Conservation (phyloP, 768 basidiomycete genomes). For the Fibroporia radiculosa region DNA sequence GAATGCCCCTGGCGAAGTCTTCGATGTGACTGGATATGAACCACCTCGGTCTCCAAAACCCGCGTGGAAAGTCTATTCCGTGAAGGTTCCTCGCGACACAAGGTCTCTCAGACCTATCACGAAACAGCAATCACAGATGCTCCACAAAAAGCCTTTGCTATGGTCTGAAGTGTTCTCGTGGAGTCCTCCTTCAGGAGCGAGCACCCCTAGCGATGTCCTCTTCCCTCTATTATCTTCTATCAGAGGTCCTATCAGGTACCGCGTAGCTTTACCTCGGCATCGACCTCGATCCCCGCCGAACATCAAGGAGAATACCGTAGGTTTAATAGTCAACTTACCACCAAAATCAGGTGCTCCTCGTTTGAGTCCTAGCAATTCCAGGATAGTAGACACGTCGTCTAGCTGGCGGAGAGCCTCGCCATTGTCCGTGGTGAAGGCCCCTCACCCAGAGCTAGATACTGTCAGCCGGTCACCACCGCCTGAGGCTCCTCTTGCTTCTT, state of each 20-base stretch:
- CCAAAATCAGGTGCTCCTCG: conserved; percentile 12
- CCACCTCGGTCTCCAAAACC: conserved; percentile 20
- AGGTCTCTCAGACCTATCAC: conserved; percentile 35
- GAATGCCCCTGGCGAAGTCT: conserved; percentile 13
- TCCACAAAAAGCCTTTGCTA: too few relatives aligned
- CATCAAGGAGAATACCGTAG: conserved; percentile 1
- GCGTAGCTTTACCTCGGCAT: conserved; percentile 29
- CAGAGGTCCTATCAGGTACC: conserved; percentile 28
- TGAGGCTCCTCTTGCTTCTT: conserved; percentile 29
- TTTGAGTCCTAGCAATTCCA: conserved; percentile 14
- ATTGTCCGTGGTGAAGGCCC: conserved; percentile 10
- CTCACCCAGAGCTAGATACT: conserved; percentile 32
- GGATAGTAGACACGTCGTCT: conserved; percentile 26
- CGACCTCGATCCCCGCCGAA: conserved; percentile 6
- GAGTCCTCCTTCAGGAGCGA: conserved; percentile 61
- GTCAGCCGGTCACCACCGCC: conserved; percentile 66
- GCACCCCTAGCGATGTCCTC: conserved; percentile 53
- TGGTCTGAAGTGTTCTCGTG: conserved; percentile 66
- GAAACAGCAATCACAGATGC: conserved; percentile 43
- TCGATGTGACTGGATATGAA: conserved; percentile 19
- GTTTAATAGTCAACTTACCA: conserved; percentile 35
- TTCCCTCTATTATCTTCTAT: conserved; percentile 37
- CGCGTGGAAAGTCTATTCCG: conserved; percentile 19
- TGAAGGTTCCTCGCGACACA: conserved; percentile 33
- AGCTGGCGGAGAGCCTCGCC: conserved; percentile 32